These are phyloP conservation scores for Desmodesmus armatus DNA, from an alignment of 139 green algal species.

Conservation along the genomic window DNA sequence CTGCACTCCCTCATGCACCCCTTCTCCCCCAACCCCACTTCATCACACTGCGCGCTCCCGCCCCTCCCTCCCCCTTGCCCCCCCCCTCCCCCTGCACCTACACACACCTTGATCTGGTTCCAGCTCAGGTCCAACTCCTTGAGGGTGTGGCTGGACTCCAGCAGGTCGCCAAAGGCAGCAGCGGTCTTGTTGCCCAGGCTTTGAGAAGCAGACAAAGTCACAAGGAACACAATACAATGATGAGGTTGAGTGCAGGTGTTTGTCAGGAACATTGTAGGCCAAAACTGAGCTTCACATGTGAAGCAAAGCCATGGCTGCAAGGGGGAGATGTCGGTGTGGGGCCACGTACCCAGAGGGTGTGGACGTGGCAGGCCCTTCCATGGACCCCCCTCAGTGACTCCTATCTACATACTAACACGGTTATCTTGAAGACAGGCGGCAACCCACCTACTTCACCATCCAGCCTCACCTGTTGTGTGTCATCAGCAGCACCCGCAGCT, in stretches of 20 bases:
- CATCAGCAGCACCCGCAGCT: constrained; percentile 54
- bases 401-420: too few relatives aligned
- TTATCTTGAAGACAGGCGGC: constrained; percentile 31
- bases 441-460: not conserved
- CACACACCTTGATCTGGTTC: constrained; percentile 76
- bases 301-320: too few relatives aligned
- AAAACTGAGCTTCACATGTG: too few relatives aligned
- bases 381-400: too few relatives aligned
- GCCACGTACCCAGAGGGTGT: too few relatives aligned
- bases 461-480: constrained; percentile 58
- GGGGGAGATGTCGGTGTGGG: too few relatives aligned
- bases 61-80: not conserved
- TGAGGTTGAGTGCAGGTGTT: constrained; percentile 34
- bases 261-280: constrained; percentile 32
- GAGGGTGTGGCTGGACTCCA: constrained; percentile 61
- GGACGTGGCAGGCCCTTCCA: too few relatives aligned
- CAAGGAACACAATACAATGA: too few relatives aligned
- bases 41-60: not conserved
- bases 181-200: constrained; percentile 61
- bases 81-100: not conserved
- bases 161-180: constrained; percentile 63
- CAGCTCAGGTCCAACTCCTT: constrained; percentile 72
- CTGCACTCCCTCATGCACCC: too few relatives aligned
- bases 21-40: too few relatives aligned
- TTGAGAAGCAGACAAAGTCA: too few relatives aligned